A percentile compares a stretch with the other conserved stretches of the same genome.
Conservation (phyloP, 345 rosid genomes). For the Euclidium syriacum region DNA sequence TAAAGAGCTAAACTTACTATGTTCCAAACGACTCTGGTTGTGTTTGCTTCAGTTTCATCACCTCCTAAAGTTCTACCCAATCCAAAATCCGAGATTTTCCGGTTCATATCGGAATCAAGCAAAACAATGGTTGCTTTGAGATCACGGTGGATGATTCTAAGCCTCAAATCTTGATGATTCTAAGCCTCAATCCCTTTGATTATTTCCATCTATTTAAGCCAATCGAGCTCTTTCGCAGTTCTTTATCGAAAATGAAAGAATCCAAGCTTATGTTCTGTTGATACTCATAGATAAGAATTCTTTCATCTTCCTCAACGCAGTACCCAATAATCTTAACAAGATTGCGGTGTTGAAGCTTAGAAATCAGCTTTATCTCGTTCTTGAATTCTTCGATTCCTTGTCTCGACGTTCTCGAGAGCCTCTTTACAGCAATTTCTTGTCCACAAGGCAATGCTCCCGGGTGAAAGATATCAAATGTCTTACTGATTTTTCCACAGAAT, state of each 20-base stretch:
- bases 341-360: conserved; percentile 51
- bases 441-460: conserved; percentile 34
- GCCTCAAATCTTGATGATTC: conserved; percentile 40
- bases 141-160: conserved; percentile 29
- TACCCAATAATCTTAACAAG: conserved; percentile 48
- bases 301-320: conserved; percentile 43
- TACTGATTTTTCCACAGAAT: not conserved
- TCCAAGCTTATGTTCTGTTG: conserved; percentile 45
- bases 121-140: conserved; percentile 35
- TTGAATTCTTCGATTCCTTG: conserved; percentile 54
- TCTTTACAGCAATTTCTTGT: conserved; percentile 50
- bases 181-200: conserved; percentile 34
- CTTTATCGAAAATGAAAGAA: conserved; percentile 21
- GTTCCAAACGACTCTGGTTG: conserved; percentile 36
- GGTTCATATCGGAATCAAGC: conserved; percentile 29
- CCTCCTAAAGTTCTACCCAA: conserved; percentile 33
- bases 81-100: conserved; percentile 35
- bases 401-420: conserved; percentile 38
- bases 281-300: conserved; percentile 49
- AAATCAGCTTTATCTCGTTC: conserved; percentile 46
- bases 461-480: not conserved
- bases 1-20: conserved; percentile 20
- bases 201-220: conserved; percentile 26
- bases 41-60: conserved; percentile 30
- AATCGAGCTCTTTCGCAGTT: conserved; percentile 18